Percentiles rank a stretch among this genome's conserved stretches.
phyloP scores from a whole-genome alignment of 805 yeast genomes.

The Wickerhamiella slavikovae region DNA sequence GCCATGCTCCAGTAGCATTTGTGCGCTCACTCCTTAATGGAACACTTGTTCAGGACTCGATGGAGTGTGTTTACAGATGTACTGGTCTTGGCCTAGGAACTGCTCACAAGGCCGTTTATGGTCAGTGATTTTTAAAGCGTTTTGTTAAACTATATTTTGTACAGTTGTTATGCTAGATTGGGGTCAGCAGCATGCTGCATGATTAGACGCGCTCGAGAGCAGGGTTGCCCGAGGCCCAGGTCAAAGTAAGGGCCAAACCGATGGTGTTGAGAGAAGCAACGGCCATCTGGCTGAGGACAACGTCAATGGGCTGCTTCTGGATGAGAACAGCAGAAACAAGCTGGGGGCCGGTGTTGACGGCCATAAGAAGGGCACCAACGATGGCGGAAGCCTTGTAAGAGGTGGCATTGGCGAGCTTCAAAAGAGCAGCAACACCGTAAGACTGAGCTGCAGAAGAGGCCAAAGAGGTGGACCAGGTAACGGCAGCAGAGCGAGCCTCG shows the following conservation, averaged over 20 bases:
- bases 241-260: constrained; percentile 20
- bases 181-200: too few species aligned
- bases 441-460: constrained; percentile 21
- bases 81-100: too few species aligned
- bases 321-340: constrained; percentile 17
- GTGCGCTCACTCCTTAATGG: too few species aligned
- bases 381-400: constrained; percentile 21
- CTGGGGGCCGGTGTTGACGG: constrained; percentile 19
- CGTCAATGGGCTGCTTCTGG: constrained; percentile 19
- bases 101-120: too few species aligned
- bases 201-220: constrained; percentile 2
- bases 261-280: constrained; percentile 22
- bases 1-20: too few species aligned
- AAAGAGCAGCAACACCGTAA: constrained; percentile 21
- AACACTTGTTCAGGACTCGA: too few species aligned
- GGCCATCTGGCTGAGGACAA: constrained; percentile 15
- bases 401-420: constrained; percentile 20
- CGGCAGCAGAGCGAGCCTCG: constrained; percentile 20
- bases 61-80: too few species aligned
- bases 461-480: constrained; percentile 17
- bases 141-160: too few species aligned
- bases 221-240: constrained; percentile 14
- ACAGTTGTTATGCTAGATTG: too few species aligned
- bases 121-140: too few species aligned
- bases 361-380: constrained; percentile 20